phyloP scores from a whole-genome alignment of 306 rosid species.

The Medicago ruthenica region DNA sequence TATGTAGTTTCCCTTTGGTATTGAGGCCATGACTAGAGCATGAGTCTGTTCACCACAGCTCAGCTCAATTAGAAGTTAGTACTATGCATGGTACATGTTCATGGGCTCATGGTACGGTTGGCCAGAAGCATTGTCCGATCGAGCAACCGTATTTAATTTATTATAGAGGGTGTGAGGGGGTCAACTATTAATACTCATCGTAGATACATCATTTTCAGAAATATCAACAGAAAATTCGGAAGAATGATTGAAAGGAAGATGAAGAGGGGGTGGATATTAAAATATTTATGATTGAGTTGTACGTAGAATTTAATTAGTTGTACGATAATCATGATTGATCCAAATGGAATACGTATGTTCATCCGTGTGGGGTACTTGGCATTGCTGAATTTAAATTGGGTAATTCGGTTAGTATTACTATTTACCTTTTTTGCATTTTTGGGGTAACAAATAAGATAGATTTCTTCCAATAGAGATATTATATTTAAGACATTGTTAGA shows the following conservation, averaged over 20 bases:
- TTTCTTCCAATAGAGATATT: too few species aligned
- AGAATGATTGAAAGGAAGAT: background rate
- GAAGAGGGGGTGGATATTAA: background rate
- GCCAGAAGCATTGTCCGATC: conserved; percentile 32
- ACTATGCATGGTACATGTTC: conserved; percentile 38
- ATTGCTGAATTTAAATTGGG: background rate
- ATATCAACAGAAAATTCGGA: background rate
- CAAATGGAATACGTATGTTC: background rate
- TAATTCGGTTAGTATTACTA: background rate
- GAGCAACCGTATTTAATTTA: conserved; percentile 46
- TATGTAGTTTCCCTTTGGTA: background rate
- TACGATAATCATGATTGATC: background rate
- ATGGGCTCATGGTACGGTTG: conserved; percentile 51
- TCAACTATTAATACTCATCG: conserved; percentile 42
- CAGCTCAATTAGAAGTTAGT: conserved; percentile 46
- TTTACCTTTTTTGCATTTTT: background rate
- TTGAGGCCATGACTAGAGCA: conserved; percentile 28
- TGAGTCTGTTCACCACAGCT: conserved; percentile 43
- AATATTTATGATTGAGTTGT: background rate
- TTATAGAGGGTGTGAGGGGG: conserved; percentile 11
- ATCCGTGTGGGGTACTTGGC: background rate
- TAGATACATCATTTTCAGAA: conserved; percentile 33
- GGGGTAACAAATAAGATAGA: background rate
- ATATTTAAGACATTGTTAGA: too few species aligned
- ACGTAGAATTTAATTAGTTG: background rate